Percentiles rank a stretch among this genome's conserved stretches.
phyloP scores from a whole-genome alignment of 768 basidiomycete genomes.

The Tricholoma saponaceum region DNA sequence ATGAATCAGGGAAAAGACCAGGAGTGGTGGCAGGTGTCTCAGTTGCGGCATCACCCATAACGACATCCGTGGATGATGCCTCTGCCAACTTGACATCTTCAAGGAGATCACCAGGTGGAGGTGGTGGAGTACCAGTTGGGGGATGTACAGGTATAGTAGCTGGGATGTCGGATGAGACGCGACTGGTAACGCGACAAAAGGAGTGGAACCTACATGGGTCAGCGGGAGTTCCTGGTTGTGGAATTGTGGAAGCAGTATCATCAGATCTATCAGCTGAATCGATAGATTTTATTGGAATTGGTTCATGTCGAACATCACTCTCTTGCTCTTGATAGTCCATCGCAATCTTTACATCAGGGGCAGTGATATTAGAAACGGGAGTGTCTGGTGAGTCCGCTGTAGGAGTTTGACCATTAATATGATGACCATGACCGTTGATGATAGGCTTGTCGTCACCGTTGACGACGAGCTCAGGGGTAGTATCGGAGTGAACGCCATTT shows the following conservation, averaged over 20 bases:
- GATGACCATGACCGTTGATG: constrained; percentile 17
- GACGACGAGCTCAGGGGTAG: constrained; percentile 22
- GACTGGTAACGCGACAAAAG: constrained; percentile 14
- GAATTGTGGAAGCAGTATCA: constrained; percentile 38
- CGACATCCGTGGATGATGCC: constrained; percentile 30
- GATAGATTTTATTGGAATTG: constrained; percentile 43
- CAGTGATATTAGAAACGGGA: constrained; percentile 47
- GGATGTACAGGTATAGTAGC: constrained; percentile 41
- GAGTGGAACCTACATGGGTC: constrained; percentile 46
- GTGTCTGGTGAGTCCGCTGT: constrained; percentile 54
- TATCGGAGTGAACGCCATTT: constrained; percentile 36
- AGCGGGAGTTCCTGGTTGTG: constrained; percentile 38
- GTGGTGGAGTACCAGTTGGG: constrained; percentile 42
- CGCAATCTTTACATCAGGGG: constrained; percentile 59
- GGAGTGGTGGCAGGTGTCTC: constrained; percentile 39
- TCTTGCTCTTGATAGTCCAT: constrained; percentile 60
- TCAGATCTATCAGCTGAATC: constrained; percentile 32
- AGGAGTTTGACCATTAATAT: constrained; percentile 27
- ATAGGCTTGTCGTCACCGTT: constrained; percentile 33
- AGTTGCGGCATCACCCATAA: constrained; percentile 36
- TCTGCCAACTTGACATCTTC: constrained; percentile 62
- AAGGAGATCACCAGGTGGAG: constrained; percentile 35
- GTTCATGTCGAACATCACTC: constrained; percentile 65
- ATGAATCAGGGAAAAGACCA: constrained; percentile 33
- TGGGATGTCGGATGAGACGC: constrained; percentile 26